A percentile compares a stretch with the other conserved stretches of the same genome.
These are phyloP conservation scores for Ballota nigra DNA, from an alignment of 257 asterid species.

Conservation along the genomic window DNA sequence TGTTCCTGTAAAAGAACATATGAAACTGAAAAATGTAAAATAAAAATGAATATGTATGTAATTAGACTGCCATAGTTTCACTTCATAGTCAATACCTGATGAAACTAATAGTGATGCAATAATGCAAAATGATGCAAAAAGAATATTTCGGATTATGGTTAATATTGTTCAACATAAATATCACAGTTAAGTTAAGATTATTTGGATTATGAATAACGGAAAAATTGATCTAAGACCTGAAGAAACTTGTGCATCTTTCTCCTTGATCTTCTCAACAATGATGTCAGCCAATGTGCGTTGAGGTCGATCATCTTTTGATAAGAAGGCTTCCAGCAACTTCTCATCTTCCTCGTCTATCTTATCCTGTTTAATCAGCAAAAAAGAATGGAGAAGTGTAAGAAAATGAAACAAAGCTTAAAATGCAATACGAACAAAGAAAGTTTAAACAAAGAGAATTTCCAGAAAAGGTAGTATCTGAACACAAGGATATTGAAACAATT, in stretches of 20 bases:
- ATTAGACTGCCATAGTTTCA: conserved; percentile 4
- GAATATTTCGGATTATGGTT: neutral
- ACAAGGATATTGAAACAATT: neutral
- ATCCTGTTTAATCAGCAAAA: conserved; percentile 41
- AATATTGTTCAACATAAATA: neutral
- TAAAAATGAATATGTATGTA: neutral
- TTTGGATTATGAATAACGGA: conserved; percentile 3
- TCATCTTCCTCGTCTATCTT: conserved; percentile 70
- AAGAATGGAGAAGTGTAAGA: neutral
- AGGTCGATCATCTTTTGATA: conserved; percentile 57
- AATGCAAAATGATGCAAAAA: neutral
- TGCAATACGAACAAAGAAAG: neutral
- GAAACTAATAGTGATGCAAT: neutral
- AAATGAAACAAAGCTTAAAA: neutral
- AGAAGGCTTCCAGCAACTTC: conserved; percentile 64
- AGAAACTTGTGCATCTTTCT: conserved; percentile 75
- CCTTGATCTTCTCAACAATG: conserved; percentile 63
- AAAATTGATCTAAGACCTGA: conserved; percentile 64
- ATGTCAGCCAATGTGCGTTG: conserved; percentile 84
- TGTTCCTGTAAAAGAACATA: conserved; percentile 44
- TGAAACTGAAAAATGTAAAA: neutral
- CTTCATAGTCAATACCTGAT: neutral
- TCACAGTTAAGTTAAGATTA: neutral
- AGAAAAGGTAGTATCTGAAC: neutral
- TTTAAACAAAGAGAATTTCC: neutral